Percentiles rank a stretch among this genome's conserved stretches.
Conservation (phyloP, 495 filamentous ascomycete species). For the Viridothelium virens region DNA sequence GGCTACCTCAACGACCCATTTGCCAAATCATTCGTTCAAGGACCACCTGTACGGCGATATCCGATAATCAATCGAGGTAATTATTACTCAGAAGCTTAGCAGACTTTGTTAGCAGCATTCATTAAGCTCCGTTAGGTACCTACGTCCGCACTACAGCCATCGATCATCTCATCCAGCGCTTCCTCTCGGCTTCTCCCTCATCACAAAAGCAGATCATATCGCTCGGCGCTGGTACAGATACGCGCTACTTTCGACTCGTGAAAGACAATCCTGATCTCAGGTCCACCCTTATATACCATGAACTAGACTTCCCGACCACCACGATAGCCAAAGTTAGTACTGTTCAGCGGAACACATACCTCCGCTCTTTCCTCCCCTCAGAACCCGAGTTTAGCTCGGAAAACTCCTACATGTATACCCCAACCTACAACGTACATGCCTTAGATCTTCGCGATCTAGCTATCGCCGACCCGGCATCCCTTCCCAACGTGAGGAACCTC, state of each 20-base stretch:
- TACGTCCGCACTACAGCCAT: conserved; percentile 86
- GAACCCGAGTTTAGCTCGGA: conserved; percentile 28
- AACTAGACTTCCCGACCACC: conserved; percentile 81
- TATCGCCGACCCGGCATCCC: conserved; percentile 21
- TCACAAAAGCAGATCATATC: conserved; percentile 75
- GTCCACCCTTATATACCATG: conserved; percentile 64
- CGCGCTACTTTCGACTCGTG: conserved; percentile 67
- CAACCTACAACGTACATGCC: conserved; percentile 65
- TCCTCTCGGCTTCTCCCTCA: conserved; percentile 43
- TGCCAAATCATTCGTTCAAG: conserved; percentile 51
- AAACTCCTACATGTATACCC: conserved; percentile 15
- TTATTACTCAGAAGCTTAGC: background rate
- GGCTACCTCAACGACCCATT: conserved; percentile 82
- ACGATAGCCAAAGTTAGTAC: conserved; percentile 54
- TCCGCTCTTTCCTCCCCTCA: background rate
- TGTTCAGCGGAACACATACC: conserved; percentile 33
- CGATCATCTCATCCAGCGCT: conserved; percentile 65
- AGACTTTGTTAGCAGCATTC: background rate
- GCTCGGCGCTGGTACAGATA: conserved; percentile 90
- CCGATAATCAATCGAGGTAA: conserved; percentile 91
- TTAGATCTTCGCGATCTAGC: conserved; percentile 66
- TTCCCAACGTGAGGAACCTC: conserved; percentile 39
- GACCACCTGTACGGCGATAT: conserved; percentile 47
- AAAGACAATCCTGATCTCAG: conserved; percentile 25
- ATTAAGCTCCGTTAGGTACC: conserved; percentile 52